Evolutionary conservation across 164 flowering plant species (phyloP).

Genomic region (Piper longum): DNA sequence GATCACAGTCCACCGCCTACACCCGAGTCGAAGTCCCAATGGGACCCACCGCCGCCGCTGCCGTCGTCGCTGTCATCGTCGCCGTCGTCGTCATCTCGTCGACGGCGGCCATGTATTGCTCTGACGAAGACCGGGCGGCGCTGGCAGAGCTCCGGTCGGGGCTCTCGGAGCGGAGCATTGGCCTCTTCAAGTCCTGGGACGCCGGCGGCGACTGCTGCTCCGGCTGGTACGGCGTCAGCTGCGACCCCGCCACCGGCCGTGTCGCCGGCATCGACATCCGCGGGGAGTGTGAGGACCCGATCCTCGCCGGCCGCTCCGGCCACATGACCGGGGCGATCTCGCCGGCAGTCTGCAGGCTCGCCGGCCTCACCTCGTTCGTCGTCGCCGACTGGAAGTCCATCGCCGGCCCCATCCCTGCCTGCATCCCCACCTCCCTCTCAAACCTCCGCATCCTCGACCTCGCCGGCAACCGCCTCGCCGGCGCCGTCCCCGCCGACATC

Average conservation of each 20-base stretch:
- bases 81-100: slow-evolving; percentile 25
- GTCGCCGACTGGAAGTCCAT: slow-evolving; percentile 57
- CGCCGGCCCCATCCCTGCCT: slow-evolving; percentile 58
- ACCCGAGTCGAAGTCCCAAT: too few relatives aligned
- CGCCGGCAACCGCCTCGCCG: slow-evolving; percentile 57
- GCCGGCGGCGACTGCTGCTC: slow-evolving; percentile 59
- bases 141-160: slow-evolving; percentile 42
- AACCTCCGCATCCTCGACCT: slow-evolving; percentile 56
- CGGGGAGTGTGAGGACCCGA: slow-evolving; percentile 79
- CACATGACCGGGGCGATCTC: slow-evolving; percentile 78
- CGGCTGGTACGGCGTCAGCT: slow-evolving; percentile 73
- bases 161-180: slow-evolving; percentile 49
- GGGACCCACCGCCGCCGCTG: slow-evolving; percentile 30
- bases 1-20: too few relatives aligned
- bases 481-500: slow-evolving; percentile 44
- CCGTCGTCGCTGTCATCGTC: slow-evolving; percentile 21
- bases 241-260: slow-evolving; percentile 37
- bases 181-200: slow-evolving; percentile 71
- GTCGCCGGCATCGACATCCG: slow-evolving; percentile 28
- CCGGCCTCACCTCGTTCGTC: slow-evolving; percentile 45
- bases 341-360: slow-evolving; percentile 51
- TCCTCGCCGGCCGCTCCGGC: slow-evolving; percentile 54
- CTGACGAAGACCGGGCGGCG: slow-evolving; percentile 46
- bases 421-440: slow-evolving; percentile 35
- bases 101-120: slow-evolving; percentile 49